Evolutionary conservation across 2,329 filamentous ascomycete genomes (phyloP).

Genomic region (Diaporthe helianthi): DNA sequence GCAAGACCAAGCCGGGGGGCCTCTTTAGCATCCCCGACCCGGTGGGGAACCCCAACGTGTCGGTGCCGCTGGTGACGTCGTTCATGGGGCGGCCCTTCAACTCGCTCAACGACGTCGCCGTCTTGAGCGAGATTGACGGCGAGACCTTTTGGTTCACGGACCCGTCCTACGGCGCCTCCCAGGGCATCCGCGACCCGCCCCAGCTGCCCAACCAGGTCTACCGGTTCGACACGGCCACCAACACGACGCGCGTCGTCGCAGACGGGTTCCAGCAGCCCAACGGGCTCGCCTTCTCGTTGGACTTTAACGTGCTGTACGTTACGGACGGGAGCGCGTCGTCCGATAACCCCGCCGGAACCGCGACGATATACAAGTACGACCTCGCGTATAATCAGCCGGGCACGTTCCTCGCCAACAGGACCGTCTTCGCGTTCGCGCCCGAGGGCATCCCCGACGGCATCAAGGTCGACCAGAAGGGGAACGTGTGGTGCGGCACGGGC

Average conservation of each 20-base stretch:
- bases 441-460: conserved; percentile 31
- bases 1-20: conserved; percentile 28
- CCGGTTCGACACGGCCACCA: conserved; percentile 50
- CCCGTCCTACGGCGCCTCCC: conserved; percentile 54
- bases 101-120: conserved; percentile 55
- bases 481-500: conserved; percentile 32
- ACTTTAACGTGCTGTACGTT: conserved; percentile 52
- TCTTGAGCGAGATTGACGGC: conserved; percentile 43
- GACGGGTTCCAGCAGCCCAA: conserved; percentile 56
- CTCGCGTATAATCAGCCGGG: conserved; percentile 1
- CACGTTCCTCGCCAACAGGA: conserved; percentile 28
- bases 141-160: conserved; percentile 58
- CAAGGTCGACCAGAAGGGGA: conserved; percentile 28
- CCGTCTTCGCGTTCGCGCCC: conserved; percentile 32
- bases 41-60: conserved; percentile 36
- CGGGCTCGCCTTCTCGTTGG: conserved; percentile 53
- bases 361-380: conserved; percentile 31
- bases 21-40: conserved; percentile 34
- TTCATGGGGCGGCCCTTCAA: conserved; percentile 56
- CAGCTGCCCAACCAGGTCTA: conserved; percentile 56
- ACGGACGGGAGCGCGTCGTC: conserved; percentile 38
- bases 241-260: conserved; percentile 51
- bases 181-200: conserved; percentile 52
- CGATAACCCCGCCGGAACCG: conserved; percentile 21
- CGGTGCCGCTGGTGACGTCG: conserved; percentile 44